Base-by-base conservation (phyloP, 73 alveolate genomes). In the Uronychia binucleata region DNA sequence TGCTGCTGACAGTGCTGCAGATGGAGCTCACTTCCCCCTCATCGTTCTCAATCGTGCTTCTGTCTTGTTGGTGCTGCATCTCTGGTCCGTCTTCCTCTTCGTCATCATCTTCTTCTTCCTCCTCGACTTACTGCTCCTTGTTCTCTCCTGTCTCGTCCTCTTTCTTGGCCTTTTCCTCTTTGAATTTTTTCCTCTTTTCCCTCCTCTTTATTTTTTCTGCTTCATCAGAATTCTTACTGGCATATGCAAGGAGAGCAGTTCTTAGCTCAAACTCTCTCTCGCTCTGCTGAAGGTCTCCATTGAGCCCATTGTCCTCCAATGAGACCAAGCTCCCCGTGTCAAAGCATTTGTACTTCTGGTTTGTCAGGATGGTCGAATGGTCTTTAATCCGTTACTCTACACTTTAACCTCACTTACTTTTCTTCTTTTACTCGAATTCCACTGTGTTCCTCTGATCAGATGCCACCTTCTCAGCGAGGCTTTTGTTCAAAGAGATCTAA, bases 11-110 rank as follows among this genome's bases (percentile, higher is more conserved):
- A 75, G 31, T 28, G 88, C 74, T 31, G 83, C 88, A 34, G 14
- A 86, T 67, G 1, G 92, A 86, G 29, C 83, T 35, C 31, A 79
- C 88, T 29, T 86, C 92, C 1, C 92, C 92, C 32, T 86, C 92
- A 32, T 86, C 87, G 46, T 77, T 77, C 75, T 28, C 1, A 67
- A 67, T 1, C 30, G 30, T 35, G 28, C 79, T 79, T 0, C 29
- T 26, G 58, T 58, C 28, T 32, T 32, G 33, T 28, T 19, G 34
- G 32, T 60, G 59, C 92, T 46, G 34, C 34, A 1, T 32, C 88
- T 77, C 79, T 30, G 26, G 8, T 75, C 33, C 84, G 74, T 75
- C 90, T 27, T 75, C 90, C 30, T 74, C 84, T 19, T 82, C 75
- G 1, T 77, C 59, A 31, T 77, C 85, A 1, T 57, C 78, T 26